Percentiles rank a stretch among this genome's conserved stretches.
Conservation (phyloP, 2,329 filamentous ascomycete genomes). For the Emmonsia crescens region DNA sequence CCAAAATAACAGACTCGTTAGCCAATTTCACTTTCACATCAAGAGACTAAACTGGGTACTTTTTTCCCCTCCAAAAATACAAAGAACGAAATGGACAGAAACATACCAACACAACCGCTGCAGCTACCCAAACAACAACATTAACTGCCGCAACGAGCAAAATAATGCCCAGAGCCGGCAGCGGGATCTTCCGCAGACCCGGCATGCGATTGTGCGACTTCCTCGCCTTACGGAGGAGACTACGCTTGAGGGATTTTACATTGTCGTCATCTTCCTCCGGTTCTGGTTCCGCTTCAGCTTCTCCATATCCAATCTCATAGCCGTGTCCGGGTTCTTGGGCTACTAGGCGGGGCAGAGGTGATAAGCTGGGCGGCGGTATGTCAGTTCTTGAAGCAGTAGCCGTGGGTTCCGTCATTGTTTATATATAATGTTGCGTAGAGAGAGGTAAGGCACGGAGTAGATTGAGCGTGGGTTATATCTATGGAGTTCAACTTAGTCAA, state of each 20-base stretch:
- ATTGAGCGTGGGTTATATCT: neutral
- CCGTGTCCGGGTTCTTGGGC: neutral
- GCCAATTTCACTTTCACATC: neutral
- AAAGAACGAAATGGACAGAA: neutral
- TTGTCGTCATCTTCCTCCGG: slow-evolving; percentile 4
- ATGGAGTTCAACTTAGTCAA: neutral
- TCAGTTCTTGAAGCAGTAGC: neutral
- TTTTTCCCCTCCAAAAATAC: neutral
- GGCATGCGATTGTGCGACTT: slow-evolving; percentile 43
- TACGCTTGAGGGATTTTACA: slow-evolving; percentile 10
- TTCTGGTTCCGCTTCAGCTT: neutral
- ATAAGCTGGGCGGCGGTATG: neutral
- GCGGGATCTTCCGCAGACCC: slow-evolving; percentile 45
- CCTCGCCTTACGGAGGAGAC: slow-evolving; percentile 30
- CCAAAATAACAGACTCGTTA: neutral
- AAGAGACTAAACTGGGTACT: neutral
- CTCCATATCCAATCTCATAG: neutral
- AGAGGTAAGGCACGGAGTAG: neutral
- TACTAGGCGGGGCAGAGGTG: neutral
- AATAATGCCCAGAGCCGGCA: slow-evolving; percentile 48
- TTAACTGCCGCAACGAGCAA: slow-evolving; percentile 44
- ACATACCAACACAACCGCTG: slow-evolving; percentile 46
- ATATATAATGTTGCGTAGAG: neutral
- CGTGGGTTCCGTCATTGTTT: neutral
- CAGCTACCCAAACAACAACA: slow-evolving; percentile 47